Conservation (phyloP, 129 eudicot genomes). For the Flaveria sonorensis region DNA sequence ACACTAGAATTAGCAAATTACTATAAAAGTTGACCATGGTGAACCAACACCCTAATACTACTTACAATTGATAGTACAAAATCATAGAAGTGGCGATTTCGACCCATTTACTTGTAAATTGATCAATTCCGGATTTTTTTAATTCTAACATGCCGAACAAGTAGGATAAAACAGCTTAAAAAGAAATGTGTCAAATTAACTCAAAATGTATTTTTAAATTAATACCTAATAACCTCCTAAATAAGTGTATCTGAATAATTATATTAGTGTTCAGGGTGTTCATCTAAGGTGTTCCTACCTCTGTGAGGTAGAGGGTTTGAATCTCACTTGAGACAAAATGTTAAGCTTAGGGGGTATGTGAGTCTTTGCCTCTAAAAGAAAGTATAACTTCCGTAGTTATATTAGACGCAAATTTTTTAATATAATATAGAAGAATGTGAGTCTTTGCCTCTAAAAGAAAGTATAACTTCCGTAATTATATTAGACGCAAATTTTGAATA, state of each 20-base stretch:
- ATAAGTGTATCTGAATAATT: background rate
- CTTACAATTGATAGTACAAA: background rate
- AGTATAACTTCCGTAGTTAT: background rate
- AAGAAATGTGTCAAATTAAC: background rate
- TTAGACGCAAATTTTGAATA: background rate
- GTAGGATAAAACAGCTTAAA: background rate
- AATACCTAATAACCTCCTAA: background rate
- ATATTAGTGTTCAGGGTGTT: background rate
- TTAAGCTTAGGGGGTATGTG: too few species aligned
- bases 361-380: background rate
- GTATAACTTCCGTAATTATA: background rate
- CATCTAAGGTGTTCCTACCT: background rate
- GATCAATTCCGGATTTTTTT: background rate
- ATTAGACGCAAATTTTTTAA: background rate
- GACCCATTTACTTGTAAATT: background rate
- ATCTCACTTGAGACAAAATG: too few species aligned
- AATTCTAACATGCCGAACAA: background rate
- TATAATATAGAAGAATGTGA: too few species aligned
- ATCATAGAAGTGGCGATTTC: constrained; percentile 1
- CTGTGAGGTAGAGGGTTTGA: background rate
- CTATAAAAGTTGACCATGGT: background rate
- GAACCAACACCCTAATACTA: background rate
- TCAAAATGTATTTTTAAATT: background rate
- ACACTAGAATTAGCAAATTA: background rate
- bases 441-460: background rate